Percentiles rank a stretch among this genome's conserved stretches.
Evolutionary conservation across 345 rosid genomes (phyloP).

Genomic region (Draba incana): DNA sequence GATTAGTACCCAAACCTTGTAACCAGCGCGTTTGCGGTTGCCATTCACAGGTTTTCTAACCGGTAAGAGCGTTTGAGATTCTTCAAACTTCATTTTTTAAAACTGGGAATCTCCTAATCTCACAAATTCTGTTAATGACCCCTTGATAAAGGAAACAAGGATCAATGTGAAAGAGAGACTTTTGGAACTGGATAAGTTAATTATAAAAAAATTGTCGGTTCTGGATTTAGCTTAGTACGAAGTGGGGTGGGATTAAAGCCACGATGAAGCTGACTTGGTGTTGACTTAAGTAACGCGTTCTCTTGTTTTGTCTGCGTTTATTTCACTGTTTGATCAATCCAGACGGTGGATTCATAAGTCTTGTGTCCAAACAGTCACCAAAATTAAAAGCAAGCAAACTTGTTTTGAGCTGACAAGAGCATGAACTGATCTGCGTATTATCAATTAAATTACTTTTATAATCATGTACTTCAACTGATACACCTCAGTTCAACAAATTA

Average conservation of each 20-base stretch:
- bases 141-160: conserved; percentile 17
- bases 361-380: conserved; percentile 31
- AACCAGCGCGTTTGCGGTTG: conserved; percentile 39
- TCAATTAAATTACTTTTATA: no score
- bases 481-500: no score
- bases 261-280: conserved; percentile 23
- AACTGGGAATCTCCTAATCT: background rate
- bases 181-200: conserved; percentile 11
- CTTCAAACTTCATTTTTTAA: conserved; percentile 43
- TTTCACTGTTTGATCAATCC: background rate
- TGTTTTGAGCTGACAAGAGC: no score
- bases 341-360: conserved; percentile 30
- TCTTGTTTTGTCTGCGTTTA: conserved; percentile 8
- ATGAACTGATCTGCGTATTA: no score
- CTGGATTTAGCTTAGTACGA: background rate
- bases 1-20: conserved; percentile 71
- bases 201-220: background rate
- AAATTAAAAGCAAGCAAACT: background rate
- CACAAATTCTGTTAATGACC: background rate
- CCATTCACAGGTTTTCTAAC: conserved; percentile 21
- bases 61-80: conserved; percentile 41
- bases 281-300: conserved; percentile 34
- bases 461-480: no score
- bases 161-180: conserved; percentile 34
- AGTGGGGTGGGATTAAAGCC: conserved; percentile 21